phyloP scores from a whole-genome alignment of 2,329 filamentous ascomycete genomes.

The Eutypa lata region DNA sequence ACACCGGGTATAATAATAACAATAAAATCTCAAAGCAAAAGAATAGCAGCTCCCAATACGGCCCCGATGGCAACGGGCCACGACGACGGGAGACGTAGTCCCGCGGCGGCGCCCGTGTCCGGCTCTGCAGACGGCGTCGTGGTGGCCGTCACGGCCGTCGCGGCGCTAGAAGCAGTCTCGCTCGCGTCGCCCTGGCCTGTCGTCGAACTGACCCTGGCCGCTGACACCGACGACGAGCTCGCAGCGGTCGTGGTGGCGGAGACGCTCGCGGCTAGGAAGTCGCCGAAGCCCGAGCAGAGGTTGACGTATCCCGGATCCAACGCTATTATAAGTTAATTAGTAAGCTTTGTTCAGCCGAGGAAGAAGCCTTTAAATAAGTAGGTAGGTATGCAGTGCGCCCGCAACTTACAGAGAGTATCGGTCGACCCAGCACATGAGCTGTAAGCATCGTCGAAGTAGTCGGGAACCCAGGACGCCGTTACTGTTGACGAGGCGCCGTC shows the following conservation, averaged over 20 bases:
- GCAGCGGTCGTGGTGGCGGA: not conserved
- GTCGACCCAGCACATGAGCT: constrained; percentile 6
- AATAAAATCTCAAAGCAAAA: not conserved
- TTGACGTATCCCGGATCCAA: not conserved
- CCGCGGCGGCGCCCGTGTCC: constrained; percentile 1
- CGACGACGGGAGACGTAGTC: not conserved
- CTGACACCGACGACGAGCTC: not conserved
- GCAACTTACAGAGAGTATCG: not conserved
- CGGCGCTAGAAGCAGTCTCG: not conserved
- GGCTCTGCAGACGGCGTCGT: not conserved
- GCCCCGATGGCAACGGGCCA: not conserved
- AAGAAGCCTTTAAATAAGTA: not conserved
- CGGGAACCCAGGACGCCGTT: constrained; percentile 3
- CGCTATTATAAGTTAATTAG: not conserved
- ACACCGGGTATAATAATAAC: too few species aligned
- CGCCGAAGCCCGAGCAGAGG: not conserved
- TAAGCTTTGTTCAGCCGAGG: too few species aligned
- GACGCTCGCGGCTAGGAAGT: constrained; percentile 1
- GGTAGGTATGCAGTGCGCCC: not conserved
- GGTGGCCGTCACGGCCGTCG: constrained; percentile 7
- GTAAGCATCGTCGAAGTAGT: constrained; percentile 3
- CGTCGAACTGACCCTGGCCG: too few species aligned
- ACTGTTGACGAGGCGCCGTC: too few species aligned
- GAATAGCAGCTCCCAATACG: not conserved
- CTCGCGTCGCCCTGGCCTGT: too few species aligned